A percentile compares a stretch with the other conserved stretches of the same genome.
Evolutionary conservation across 139 green algal species (phyloP).

Genomic region (Eudorina sp.): DNA sequence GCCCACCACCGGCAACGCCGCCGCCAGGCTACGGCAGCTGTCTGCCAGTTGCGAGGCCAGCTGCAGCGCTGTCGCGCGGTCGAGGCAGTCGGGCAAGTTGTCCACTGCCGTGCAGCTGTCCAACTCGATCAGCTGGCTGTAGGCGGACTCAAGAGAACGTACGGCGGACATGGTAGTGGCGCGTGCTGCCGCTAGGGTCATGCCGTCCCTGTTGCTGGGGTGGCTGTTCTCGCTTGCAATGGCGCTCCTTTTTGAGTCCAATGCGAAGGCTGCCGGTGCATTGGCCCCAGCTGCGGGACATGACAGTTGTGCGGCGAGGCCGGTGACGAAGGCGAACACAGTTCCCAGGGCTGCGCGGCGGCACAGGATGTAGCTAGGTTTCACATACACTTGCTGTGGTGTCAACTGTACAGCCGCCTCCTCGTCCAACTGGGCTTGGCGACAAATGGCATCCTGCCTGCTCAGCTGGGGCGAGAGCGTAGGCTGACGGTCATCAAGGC

Average conservation of each 20-base stretch:
- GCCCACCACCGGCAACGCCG: background rate
- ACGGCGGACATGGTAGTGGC: background rate
- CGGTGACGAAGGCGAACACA: background rate
- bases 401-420: no score
- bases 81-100: background rate
- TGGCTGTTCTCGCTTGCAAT: no score
- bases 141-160: background rate
- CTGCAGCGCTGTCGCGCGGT: background rate
- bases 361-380: background rate
- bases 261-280: no score
- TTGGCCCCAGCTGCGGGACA: no score
- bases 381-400: background rate
- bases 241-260: no score
- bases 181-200: background rate
- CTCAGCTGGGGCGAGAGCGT: no score
- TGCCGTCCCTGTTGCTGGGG: background rate
- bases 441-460: no score
- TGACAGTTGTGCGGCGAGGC: background rate
- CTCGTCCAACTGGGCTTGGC: no score
- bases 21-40: background rate
- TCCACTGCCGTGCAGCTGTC: conserved; percentile 23
- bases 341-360: background rate
- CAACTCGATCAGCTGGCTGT: background rate
- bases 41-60: background rate
- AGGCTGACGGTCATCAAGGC: no score